phyloP scores from a whole-genome alignment of 2,329 filamentous ascomycete genomes.

The Lomentospora prolificans region DNA sequence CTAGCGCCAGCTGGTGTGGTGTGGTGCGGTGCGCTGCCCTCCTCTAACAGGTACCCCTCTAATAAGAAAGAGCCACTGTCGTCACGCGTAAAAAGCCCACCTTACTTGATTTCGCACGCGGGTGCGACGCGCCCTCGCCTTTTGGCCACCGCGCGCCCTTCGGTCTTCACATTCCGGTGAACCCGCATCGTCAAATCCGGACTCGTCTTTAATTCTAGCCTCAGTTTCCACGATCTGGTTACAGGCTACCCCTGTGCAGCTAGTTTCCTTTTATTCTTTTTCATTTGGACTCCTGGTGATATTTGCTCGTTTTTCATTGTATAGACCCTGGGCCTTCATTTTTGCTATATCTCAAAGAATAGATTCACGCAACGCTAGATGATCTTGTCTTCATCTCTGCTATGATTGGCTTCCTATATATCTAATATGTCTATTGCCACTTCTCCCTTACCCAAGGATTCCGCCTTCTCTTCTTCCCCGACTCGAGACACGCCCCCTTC shows the following conservation, averaged over 20 bases:
- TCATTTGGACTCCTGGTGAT: no score
- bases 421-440: neutral
- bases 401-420: neutral
- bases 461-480: neutral
- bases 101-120: neutral
- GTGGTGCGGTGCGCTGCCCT: no score
- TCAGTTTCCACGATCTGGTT: neutral
- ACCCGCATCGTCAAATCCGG: neutral
- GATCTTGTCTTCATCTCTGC: neutral
- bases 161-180: neutral
- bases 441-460: neutral
- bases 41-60: no score
- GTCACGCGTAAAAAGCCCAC: neutral
- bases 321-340: no score
- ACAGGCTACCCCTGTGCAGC: no score
- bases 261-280: no score
- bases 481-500: neutral
- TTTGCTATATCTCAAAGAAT: no score
- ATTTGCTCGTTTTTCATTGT: no score
- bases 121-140: neutral
- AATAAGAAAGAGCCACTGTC: no score
- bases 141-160: neutral
- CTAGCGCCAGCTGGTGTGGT: no score
- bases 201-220: neutral
- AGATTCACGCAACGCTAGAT: no score